A percentile compares a stretch with the other conserved stretches of the same genome.
These are phyloP conservation scores for Saturnispora ahearnii DNA, from an alignment of 805 yeast genomes.

Conservation along the genomic window DNA sequence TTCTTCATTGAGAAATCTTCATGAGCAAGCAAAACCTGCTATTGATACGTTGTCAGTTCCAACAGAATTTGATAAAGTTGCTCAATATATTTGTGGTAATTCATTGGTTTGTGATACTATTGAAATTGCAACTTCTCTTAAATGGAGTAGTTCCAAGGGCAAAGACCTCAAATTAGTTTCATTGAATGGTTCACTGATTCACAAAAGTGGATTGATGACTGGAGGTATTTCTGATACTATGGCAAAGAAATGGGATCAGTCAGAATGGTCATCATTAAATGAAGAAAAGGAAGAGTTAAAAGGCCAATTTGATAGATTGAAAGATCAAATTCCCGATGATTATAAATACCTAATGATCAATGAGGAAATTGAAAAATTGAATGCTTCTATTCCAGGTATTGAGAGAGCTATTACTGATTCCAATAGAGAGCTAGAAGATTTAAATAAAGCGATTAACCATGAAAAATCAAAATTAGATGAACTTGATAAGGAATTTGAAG, in stretches of 20 bases:
- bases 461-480: conserved; percentile 24
- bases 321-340: conserved; percentile 41
- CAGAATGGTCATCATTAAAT: conserved; percentile 47
- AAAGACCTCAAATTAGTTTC: conserved; percentile 64
- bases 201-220: conserved; percentile 83
- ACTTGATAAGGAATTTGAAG: conserved; percentile 13
- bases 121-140: conserved; percentile 56
- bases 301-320: conserved; percentile 34
- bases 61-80: conserved; percentile 59
- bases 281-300: conserved; percentile 43
- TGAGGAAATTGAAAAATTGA: conserved; percentile 44
- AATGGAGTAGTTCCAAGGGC: conserved; percentile 46
- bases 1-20: conserved; percentile 44
- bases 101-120: conserved; percentile 70
- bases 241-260: conserved; percentile 64
- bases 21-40: conserved; percentile 52
- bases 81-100: conserved; percentile 71
- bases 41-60: conserved; percentile 70
- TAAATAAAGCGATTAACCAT: conserved; percentile 41
- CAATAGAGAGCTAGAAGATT: conserved; percentile 24
- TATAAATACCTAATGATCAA: conserved; percentile 46
- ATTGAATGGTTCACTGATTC: conserved; percentile 75
- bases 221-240: conserved; percentile 63
- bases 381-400: conserved; percentile 25
- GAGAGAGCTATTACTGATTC: conserved; percentile 22